Evolutionary conservation across 1,284 basidiomycete genomes (phyloP), one percentile per base, ranked within the genome.

Genomic region (Anthracocystis walkeri): DNA sequence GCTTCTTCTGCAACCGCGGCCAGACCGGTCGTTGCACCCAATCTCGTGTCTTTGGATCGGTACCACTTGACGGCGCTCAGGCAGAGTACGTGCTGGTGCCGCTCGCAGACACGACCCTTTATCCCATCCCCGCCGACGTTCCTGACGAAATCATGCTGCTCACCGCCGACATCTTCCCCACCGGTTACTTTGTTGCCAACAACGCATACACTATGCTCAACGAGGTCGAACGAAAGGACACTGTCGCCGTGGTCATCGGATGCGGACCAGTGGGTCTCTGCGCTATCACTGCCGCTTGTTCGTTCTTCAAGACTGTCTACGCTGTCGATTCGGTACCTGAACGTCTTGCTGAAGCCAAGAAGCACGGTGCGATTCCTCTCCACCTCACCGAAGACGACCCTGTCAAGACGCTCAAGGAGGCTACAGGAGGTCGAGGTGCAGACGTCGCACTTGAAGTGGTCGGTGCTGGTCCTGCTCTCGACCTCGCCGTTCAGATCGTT

Each of bases 61-160:
- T 91, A 0, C 81, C 85, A 11, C 88, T 93, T 0, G 90, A 91
- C 8, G 94, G 94, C 12, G 92, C 90, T 1, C 94, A 96, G 87
- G 93, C 93, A 0, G 93, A 95, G 85, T 96, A 92, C 83, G 89
- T 93, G 4, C 90, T 91, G 29, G 90, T 83, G 82, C 93, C 93
- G 7, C 89, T 89, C 62, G 93, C 91, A 0, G 92, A 92, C 27
- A 91, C 91, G 20, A 92, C 92, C 0, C 88, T 93, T 7, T 92
- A 91, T 87, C 90, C 89, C 66, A 87, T 92, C 41, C 79, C 76
- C 7, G 42, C 55, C 16, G 88, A 87, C 62, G 87, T 89, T 35
- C 86, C 88, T 4, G 81, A 85, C 57, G 86, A 87, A 54, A 76
- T 86, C 14, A 84, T 87, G 68, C 79, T 88, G 16, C 86, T 93